These are phyloP conservation scores for Aureobasidium sp. DNA, from an alignment of 2,329 filamentous ascomycete genomes.

Conservation along the genomic window DNA sequence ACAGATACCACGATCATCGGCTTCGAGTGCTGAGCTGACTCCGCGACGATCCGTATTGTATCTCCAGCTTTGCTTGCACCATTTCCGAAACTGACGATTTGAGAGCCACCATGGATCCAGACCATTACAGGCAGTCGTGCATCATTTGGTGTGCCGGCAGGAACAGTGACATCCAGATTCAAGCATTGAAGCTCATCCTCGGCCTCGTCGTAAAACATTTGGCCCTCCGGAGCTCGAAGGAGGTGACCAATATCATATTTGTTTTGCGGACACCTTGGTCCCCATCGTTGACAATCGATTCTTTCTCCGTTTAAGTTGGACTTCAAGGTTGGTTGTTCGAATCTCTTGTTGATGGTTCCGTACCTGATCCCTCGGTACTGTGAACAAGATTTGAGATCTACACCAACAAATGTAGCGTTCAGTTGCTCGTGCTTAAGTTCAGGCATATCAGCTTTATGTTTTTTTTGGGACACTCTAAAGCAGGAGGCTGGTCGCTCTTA, in stretches of 20 bases:
- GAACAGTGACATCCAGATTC: slow-evolving; percentile 37
- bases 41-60: slow-evolving; percentile 16
- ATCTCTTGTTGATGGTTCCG: slow-evolving; percentile 17
- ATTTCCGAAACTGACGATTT: slow-evolving; percentile 39
- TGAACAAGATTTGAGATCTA: slow-evolving; percentile 6
- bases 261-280: slow-evolving; percentile 37
- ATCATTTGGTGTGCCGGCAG: slow-evolving; percentile 8
- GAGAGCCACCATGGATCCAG: slow-evolving; percentile 44
- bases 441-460: neutral
- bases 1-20: slow-evolving; percentile 38
- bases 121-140: slow-evolving; percentile 34
- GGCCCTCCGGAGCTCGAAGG: slow-evolving; percentile 34
- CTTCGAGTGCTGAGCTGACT: slow-evolving; percentile 29
- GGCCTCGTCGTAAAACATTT: slow-evolving; percentile 23
- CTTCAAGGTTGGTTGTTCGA: slow-evolving; percentile 14
- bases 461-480: neutral
- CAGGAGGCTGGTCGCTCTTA: neutral
- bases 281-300: slow-evolving; percentile 21
- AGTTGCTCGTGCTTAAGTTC: slow-evolving; percentile 14
- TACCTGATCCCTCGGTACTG: slow-evolving; percentile 21
- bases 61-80: slow-evolving; percentile 35
- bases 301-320: slow-evolving; percentile 19
- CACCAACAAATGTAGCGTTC: slow-evolving; percentile 18
- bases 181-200: slow-evolving; percentile 40
- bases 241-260: slow-evolving; percentile 37